Base-by-base conservation (phyloP, 2,329 filamentous ascomycete genomes). In the Trichophyton schoenleinii region DNA sequence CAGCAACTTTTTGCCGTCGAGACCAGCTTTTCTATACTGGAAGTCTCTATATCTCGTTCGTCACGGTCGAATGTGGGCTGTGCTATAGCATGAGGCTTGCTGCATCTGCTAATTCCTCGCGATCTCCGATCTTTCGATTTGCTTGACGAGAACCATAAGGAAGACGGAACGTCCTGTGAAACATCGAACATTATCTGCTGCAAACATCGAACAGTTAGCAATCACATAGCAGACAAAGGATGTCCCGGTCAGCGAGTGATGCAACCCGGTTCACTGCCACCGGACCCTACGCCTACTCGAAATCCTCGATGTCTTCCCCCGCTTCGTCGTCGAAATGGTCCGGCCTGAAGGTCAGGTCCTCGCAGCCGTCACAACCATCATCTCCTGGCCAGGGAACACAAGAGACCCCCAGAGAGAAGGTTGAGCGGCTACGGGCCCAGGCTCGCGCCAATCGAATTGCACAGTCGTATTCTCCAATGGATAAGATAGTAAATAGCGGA, bases 391-490 rank as follows among this genome's bases (percentile, higher is more conserved):
- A 57, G 64, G 60, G 59, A 57, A 62, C 28, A 49, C 58, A 69
- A 64, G 86, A 89, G 75, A 87, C 85, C 1, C 82, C 87, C 58
- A 83, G 84, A 71, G 82, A 89, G 75, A 84, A 85, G 67, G 86
- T 89, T 41, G 81, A 83, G 65, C 80, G 87, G 63, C 75, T 89
- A 68, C 80, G 87, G 60, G 84, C 84, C 53, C 84, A 86, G 64
- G 85, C 87, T 70, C 78, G 84, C 62, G 83, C 83, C n/a, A 84
- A 85, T 53, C 82, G 83, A 72, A 78, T 81, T 67, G 81, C 84
- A 52, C 78, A 81, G 68, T 77, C 80, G 55, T 84, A 81, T 58
- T 80, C 78, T 22, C 74, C 73, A 46, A 78, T 81, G 68, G 84
- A 87, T 72, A 73, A 75, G 49, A 67, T 79, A 53, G 77, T 85